A percentile compares a stretch with the other conserved stretches of the same genome.
Evolutionary conservation across 2,329 filamentous ascomycete genomes (phyloP).

Genomic region (Cladosporium sp.): DNA sequence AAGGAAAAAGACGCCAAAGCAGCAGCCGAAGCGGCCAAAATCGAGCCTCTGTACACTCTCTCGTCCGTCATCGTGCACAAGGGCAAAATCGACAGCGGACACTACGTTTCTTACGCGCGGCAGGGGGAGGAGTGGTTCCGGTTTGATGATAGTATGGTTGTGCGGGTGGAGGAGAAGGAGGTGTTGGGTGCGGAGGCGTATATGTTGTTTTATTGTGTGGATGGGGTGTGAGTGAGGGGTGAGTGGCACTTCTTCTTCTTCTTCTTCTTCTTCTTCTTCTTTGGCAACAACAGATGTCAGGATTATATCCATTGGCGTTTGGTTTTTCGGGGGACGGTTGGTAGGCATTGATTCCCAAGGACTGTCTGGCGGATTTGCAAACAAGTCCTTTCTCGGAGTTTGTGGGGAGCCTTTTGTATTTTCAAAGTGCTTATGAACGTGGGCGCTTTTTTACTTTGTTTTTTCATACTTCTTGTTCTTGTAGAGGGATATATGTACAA

Average conservation of each 20-base stretch:
- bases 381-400: background rate
- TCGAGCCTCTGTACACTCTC: conserved; percentile 78
- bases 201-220: conserved; percentile 73
- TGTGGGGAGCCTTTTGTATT: too few relatives aligned
- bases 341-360: background rate
- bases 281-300: background rate
- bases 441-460: conserved; percentile 7
- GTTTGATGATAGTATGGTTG: conserved; percentile 94
- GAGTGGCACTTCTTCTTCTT: background rate
- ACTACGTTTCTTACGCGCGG: conserved; percentile 87
- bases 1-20: conserved; percentile 24
- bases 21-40: conserved; percentile 26
- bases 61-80: conserved; percentile 90
- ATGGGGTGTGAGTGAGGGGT: conserved; percentile 20
- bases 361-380: background rate
- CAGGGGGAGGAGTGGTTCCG: conserved; percentile 89
- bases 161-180: conserved; percentile 78
- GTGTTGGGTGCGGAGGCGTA: conserved; percentile 87
- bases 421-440: background rate
- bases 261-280: background rate
- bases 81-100: conserved; percentile 87
- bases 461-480: conserved; percentile 8
- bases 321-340: background rate
- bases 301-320: background rate
- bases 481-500: conserved; percentile 23